Percentiles rank a stretch among this genome's conserved stretches.
Evolutionary conservation across 208 protist genomes (phyloP).

Genomic region (Leishmania braziliensis): DNA sequence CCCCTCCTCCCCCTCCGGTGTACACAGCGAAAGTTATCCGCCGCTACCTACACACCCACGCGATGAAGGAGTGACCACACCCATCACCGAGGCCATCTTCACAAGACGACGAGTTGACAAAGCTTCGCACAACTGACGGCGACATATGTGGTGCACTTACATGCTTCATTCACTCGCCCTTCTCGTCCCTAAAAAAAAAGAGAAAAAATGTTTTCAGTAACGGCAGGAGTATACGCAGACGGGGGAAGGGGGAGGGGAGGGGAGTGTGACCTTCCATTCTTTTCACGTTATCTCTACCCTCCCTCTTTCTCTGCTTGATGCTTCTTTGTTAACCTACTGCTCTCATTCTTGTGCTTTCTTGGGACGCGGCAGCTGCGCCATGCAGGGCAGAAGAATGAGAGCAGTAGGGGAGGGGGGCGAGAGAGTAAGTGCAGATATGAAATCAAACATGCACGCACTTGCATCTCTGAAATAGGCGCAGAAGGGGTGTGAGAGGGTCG

Average conservation of each 20-base stretch:
- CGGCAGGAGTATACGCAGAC: no score
- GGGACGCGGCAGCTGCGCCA: background rate
- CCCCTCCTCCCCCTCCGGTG: no score
- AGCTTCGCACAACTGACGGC: no score
- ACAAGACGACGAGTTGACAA: no score
- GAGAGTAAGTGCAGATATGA: background rate
- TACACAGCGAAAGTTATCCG: no score
- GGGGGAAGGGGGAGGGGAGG: no score
- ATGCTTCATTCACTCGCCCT: background rate
- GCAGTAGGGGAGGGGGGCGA: background rate
- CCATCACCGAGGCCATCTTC: no score
- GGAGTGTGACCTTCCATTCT: no score
- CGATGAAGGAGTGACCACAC: no score
- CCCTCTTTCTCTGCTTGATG: slow-evolving; percentile 3
- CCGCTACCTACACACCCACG: no score
- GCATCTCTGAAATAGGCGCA: background rate
- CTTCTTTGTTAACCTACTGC: background rate
- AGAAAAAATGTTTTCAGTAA: no score
- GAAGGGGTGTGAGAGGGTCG: background rate
- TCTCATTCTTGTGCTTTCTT: background rate
- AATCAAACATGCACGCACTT: background rate
- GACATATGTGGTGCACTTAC: no score
- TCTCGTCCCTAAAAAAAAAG: background rate
- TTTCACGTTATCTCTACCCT: background rate
- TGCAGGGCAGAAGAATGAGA: background rate